A percentile compares a stretch with the other conserved stretches of the same genome.
Conservation (phyloP, 495 filamentous ascomycete genomes). For the Penicillium herquei region DNA sequence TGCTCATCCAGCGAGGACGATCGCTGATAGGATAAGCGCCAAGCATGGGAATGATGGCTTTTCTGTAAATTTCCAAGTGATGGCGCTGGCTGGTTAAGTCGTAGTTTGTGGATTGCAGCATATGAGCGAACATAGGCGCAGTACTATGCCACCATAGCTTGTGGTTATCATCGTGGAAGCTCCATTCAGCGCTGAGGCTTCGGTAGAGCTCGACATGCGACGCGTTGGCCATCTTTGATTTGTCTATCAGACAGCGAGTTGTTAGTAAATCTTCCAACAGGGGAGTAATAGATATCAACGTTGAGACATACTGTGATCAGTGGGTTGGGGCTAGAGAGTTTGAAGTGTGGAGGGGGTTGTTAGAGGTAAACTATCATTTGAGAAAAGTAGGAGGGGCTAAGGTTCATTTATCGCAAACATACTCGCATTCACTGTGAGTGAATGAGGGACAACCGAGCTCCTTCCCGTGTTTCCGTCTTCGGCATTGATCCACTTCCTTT, state of each 20-base stretch:
- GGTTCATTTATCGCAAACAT: too few species aligned
- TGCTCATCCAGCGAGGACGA: constrained; percentile 6
- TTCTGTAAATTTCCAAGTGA: not conserved
- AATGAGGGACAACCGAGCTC: not conserved
- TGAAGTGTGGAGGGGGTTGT: too few species aligned
- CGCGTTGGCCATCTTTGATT: not conserved
- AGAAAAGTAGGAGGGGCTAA: too few species aligned
- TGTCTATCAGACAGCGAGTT: not conserved
- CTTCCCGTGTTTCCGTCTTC: not conserved
- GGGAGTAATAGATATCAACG: not conserved
- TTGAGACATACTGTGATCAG: not conserved
- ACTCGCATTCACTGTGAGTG: too few species aligned
- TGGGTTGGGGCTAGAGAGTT: too few species aligned
- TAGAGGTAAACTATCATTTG: too few species aligned
- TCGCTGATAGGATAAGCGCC: constrained; percentile 4
- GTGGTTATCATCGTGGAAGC: not conserved
- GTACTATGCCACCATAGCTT: constrained; percentile 14
- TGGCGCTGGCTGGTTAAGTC: constrained; percentile 8
- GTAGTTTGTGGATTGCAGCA: constrained; percentile 7
- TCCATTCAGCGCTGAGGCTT: not conserved
- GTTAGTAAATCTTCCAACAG: not conserved
- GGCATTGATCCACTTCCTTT: not conserved
- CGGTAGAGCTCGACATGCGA: not conserved
- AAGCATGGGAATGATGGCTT: constrained; percentile 7
- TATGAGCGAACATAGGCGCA: constrained; percentile 15